These are phyloP conservation scores for Boletus calvinii DNA, from an alignment of 1,284 basidiomycete genomes.

Conservation along the genomic window DNA sequence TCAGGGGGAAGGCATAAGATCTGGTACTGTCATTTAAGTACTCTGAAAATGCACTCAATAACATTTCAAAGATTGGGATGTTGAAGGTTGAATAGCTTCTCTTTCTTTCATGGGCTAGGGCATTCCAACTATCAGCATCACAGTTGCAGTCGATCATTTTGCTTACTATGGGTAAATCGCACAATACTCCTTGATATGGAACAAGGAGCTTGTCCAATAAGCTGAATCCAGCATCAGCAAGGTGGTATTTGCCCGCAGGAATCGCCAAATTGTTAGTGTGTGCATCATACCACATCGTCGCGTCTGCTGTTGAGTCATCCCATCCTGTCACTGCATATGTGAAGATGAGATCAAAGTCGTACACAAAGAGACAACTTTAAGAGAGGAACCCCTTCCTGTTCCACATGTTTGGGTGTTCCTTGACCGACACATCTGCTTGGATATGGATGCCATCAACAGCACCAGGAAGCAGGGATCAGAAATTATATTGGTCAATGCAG, in stretches of 20 bases:
- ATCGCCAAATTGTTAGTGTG: background rate
- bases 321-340: constrained; percentile 6
- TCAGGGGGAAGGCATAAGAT: no score
- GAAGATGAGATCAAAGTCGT: constrained; percentile 15
- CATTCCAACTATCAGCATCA: no score
- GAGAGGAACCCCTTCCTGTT: no score
- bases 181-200: background rate
- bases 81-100: constrained; percentile 39
- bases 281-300: constrained; percentile 10
- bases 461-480: no score
- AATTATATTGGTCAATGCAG: no score
- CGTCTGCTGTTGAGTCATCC: constrained; percentile 14
- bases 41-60: constrained; percentile 43
- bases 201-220: background rate
- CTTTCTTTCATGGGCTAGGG: constrained; percentile 27
- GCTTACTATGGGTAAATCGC: constrained; percentile 1
- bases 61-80: constrained; percentile 40
- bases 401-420: background rate
- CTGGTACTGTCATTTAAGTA: constrained; percentile 36
- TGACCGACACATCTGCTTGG: background rate
- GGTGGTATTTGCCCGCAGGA: constrained; percentile 8
- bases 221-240: constrained; percentile 11
- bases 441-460: background rate
- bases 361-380: constrained; percentile 27
- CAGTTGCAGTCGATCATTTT: no score